Conservation (phyloP, 176 grass and related monocot species). For the Tillandsia fasciculata region DNA sequence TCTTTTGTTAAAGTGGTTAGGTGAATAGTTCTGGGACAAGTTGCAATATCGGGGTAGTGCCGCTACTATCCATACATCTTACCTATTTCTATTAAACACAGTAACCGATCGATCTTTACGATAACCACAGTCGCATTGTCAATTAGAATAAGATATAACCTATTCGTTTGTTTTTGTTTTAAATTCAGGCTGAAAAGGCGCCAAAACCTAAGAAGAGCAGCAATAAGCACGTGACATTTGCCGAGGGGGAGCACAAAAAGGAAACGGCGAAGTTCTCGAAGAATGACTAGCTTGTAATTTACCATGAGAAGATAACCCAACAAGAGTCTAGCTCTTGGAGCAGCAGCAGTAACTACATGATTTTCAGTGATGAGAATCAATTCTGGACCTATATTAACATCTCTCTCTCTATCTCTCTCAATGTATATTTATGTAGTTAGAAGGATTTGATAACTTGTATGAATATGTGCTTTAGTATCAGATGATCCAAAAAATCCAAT, state of each 20-base stretch:
- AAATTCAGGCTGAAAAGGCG: slow-evolving; percentile 18
- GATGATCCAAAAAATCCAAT: too few species aligned
- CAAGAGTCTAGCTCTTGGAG: slow-evolving; percentile 30
- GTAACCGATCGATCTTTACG: not conserved
- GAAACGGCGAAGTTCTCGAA: slow-evolving; percentile 25
- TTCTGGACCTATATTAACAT: slow-evolving; percentile 23
- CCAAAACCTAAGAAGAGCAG: slow-evolving; percentile 16
- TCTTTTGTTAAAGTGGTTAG: too few species aligned
- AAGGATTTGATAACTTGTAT: too few species aligned
- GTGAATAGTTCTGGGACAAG: too few species aligned
- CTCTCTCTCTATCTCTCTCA: too few species aligned
- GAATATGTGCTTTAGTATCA: too few species aligned
- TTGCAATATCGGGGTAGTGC: too few species aligned
- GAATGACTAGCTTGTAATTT: slow-evolving; percentile 23
- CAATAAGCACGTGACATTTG: slow-evolving; percentile 33
- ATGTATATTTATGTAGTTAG: too few species aligned
- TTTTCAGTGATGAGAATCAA: slow-evolving; percentile 42
- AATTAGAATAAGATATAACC: not conserved
- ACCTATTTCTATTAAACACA: not conserved
- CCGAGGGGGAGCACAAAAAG: slow-evolving; percentile 31
- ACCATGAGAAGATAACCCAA: slow-evolving; percentile 7
- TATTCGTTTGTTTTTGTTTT: not conserved
- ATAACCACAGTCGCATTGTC: slow-evolving; percentile 20
- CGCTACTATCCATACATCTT: too few species aligned
- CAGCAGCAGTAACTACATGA: slow-evolving; percentile 30